A percentile compares a stretch with the other conserved stretches of the same genome.
Evolutionary conservation across 1,139 yeast genomes (phyloP).

Genomic region (Kazachstania sp.): DNA sequence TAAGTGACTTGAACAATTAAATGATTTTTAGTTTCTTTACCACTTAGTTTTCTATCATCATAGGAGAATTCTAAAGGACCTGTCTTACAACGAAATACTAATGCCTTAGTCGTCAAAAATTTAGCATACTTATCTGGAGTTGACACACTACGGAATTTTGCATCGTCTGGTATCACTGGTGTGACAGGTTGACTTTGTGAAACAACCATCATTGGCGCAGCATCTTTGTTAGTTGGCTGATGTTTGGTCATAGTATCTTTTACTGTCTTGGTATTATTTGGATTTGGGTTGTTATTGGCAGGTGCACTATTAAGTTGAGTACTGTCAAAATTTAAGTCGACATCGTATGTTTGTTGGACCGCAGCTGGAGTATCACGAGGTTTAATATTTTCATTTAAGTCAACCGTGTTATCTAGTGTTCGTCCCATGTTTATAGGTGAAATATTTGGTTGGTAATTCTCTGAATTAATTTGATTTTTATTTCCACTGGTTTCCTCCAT

Average conservation of each 20-base stretch:
- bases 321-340: no score
- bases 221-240: neutral
- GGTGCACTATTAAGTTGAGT: no score
- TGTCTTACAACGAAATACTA: slow-evolving; percentile 32
- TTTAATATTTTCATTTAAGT: no score
- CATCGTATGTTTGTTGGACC: no score
- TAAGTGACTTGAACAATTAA: slow-evolving; percentile 46
- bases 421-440: no score
- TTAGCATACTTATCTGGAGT: slow-evolving; percentile 37
- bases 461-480: no score
- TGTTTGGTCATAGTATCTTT: neutral
- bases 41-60: slow-evolving; percentile 34
- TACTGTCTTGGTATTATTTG: neutral
- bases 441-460: no score
- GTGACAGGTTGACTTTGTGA: slow-evolving; percentile 3
- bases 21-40: slow-evolving; percentile 35
- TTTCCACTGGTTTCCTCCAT: no score
- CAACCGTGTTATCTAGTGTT: no score
- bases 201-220: slow-evolving; percentile 6
- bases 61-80: slow-evolving; percentile 36
- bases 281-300: no score
- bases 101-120: slow-evolving; percentile 34
- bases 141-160: slow-evolving; percentile 30
- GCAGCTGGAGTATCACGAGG: no score
- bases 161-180: slow-evolving; percentile 9